Evolutionary conservation across 306 rosid species (phyloP).

Genomic region (Cucurbita ficifolia): DNA sequence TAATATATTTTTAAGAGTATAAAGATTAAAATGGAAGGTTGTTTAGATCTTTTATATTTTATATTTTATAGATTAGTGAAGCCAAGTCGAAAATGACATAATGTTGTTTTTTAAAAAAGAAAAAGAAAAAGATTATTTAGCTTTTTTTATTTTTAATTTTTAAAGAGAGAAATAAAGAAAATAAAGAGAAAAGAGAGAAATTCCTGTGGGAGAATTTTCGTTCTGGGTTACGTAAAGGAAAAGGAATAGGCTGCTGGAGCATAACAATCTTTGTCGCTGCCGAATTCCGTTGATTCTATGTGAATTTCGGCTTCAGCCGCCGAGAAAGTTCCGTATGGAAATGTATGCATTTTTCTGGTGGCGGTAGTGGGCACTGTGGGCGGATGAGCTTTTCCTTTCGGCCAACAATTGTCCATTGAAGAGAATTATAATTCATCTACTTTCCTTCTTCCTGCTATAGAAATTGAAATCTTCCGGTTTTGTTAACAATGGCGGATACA

Average conservation of each 20-base stretch:
- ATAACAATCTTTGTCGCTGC: background rate
- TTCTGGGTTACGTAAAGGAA: background rate
- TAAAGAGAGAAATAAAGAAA: too few species aligned
- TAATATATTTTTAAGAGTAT: too few species aligned
- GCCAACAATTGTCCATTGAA: background rate
- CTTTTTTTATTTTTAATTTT: too few species aligned
- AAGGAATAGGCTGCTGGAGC: background rate
- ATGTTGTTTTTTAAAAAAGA: too few species aligned
- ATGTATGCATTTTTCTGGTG: background rate
- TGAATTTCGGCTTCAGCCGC: background rate
- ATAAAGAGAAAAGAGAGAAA: background rate
- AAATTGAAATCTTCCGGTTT: slow-evolving; percentile 49
- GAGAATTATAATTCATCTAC: background rate
- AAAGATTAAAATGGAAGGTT: too few species aligned
- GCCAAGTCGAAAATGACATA: too few species aligned
- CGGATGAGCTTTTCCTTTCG: background rate
- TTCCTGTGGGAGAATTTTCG: background rate
- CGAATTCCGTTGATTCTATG: background rate
- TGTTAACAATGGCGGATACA: slow-evolving; percentile 22
- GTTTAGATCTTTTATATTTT: too few species aligned
- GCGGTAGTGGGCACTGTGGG: background rate
- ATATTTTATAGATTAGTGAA: too few species aligned
- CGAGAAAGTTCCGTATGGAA: background rate
- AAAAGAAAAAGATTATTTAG: too few species aligned
- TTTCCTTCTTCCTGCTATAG: background rate